phyloP scores from a whole-genome alignment of 1,284 basidiomycete genomes.

The Fistulinella cinereoalba region DNA sequence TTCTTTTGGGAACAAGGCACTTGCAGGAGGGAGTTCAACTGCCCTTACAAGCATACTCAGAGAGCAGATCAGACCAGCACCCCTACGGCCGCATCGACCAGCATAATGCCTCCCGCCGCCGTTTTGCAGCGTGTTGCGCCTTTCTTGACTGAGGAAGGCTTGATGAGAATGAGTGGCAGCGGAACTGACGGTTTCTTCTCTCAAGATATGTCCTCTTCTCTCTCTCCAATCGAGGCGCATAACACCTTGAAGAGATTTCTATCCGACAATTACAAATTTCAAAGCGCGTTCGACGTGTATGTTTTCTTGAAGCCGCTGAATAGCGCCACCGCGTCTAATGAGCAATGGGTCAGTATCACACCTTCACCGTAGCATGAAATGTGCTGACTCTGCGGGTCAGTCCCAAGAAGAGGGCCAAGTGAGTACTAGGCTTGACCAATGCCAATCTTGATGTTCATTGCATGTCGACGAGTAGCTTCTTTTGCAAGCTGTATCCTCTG shows the following conservation, averaged over 20 bases:
- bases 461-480: conserved; percentile 35
- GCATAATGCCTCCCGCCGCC: conserved; percentile 6
- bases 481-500: conserved; percentile 42
- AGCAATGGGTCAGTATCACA: conserved; percentile 62
- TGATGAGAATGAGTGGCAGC: conserved; percentile 42
- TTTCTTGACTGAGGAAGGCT: conserved; percentile 46
- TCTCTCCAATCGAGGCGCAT: conserved; percentile 51
- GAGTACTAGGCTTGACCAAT: conserved; percentile 6
- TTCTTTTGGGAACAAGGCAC: conserved; percentile 52
- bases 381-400: conserved; percentile 29
- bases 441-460: conserved; percentile 4
- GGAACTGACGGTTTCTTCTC: conserved; percentile 40
- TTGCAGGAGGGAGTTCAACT: conserved; percentile 49
- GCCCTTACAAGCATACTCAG: conserved; percentile 43
- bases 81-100: conserved; percentile 5
- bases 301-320: conserved; percentile 48
- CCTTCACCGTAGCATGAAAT: background rate
- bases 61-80: conserved; percentile 10
- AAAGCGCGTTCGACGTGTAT: conserved; percentile 41
- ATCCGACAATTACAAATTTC: conserved; percentile 45
- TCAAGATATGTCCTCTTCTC: conserved; percentile 17
- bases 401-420: conserved; percentile 55
- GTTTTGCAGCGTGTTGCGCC: conserved; percentile 36
- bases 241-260: conserved; percentile 47
- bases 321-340: conserved; percentile 47